Percentiles rank a stretch among this genome's conserved stretches.
Evolutionary conservation across 768 basidiomycete species (phyloP).

Genomic region (Mycena filopes): DNA sequence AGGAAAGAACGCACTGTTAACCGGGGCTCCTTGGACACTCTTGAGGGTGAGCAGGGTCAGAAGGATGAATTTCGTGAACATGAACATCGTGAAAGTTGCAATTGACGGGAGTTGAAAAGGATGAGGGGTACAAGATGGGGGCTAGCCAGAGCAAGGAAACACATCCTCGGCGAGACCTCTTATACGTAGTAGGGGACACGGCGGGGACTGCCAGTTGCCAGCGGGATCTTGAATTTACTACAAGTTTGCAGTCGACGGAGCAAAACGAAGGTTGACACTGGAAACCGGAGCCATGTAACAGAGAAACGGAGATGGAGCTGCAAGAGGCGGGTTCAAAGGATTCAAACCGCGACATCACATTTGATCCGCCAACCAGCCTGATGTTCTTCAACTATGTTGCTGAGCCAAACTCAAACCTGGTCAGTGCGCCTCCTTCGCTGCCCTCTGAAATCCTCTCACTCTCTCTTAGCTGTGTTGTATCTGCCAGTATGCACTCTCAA

Average conservation of each 20-base stretch:
- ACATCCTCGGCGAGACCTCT: background rate
- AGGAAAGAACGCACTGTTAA: conserved; percentile 17
- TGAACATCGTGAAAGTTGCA: conserved; percentile 22
- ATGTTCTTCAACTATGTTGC: conserved; percentile 67
- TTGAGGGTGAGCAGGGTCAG: conserved; percentile 18
- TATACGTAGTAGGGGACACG: conserved; percentile 16
- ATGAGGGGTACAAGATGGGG: conserved; percentile 20
- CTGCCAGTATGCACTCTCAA: conserved; percentile 61
- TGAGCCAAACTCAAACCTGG: conserved; percentile 73
- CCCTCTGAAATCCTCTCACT: background rate
- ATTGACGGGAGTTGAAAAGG: conserved; percentile 14
- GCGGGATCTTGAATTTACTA: background rate
- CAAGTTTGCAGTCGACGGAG: background rate
- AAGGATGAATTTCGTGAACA: conserved; percentile 28
- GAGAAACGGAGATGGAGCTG: too few species aligned
- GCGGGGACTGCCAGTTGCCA: too few species aligned
- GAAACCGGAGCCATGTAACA: too few species aligned
- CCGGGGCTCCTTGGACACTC: conserved; percentile 20
- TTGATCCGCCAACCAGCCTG: background rate
- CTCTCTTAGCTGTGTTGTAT: conserved; percentile 76
- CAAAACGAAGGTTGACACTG: background rate
- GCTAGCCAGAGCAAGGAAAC: conserved; percentile 35
- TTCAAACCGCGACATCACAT: background rate
- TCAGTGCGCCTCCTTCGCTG: conserved; percentile 43
- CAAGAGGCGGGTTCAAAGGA: too few species aligned